These are phyloP conservation scores for Pythium oligandrum DNA, from an alignment of 352 stramenopile genomes.

Conservation along the genomic window DNA sequence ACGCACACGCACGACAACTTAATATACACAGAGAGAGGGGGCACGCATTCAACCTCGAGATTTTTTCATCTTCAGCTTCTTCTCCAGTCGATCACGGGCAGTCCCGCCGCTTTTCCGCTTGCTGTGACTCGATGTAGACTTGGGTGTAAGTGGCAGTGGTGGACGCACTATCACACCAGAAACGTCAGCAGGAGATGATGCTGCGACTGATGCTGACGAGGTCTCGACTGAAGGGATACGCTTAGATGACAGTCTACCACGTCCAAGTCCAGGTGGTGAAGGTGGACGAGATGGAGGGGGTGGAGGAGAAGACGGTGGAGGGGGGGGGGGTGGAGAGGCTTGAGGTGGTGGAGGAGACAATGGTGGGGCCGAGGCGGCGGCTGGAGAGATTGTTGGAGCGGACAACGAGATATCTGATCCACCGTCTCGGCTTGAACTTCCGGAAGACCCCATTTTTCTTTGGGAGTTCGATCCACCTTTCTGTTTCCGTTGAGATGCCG, in stretches of 20 bases:
- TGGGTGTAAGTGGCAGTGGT: constrained; percentile 33
- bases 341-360: constrained; percentile 14
- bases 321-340: constrained; percentile 11
- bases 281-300: constrained; percentile 9
- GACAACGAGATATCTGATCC: constrained; percentile 14
- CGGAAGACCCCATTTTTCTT: neutral
- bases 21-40: too few relatives aligned
- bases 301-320: neutral
- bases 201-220: too few relatives aligned
- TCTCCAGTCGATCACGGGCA: constrained; percentile 63
- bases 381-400: constrained; percentile 18
- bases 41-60: constrained; percentile 11
- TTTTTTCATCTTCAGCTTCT: constrained; percentile 81
- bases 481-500: neutral
- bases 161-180: constrained; percentile 31
- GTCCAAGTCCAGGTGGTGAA: constrained; percentile 4
- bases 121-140: constrained; percentile 15
- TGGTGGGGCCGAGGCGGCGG: constrained; percentile 4
- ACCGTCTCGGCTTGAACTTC: neutral
- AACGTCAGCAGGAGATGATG: constrained; percentile 3
- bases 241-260: too few relatives aligned
- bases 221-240: too few relatives aligned
- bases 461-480: neutral
- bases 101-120: constrained; percentile 55
- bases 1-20: too few relatives aligned